A percentile compares a stretch with the other conserved stretches of the same genome.
Conservation (phyloP, 805 yeast genomes). For the Saturnispora silvae region DNA sequence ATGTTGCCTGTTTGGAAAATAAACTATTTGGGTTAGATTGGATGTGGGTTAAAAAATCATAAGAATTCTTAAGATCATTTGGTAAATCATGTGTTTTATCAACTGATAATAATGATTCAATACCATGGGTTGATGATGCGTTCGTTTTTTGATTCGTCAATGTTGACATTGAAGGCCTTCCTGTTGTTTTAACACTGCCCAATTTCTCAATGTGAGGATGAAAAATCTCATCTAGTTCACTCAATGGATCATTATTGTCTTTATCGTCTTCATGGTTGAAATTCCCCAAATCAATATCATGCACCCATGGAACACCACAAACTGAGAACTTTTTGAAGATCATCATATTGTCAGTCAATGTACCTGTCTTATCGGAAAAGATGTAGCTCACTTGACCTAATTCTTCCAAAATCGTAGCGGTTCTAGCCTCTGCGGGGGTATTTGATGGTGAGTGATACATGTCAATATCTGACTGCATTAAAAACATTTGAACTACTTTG, state of each 20-base stretch:
- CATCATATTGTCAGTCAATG: slow-evolving; percentile 92
- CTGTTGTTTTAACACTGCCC: slow-evolving; percentile 26
- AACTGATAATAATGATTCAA: slow-evolving; percentile 21
- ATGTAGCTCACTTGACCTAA: slow-evolving; percentile 93
- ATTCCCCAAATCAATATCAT: slow-evolving; percentile 34
- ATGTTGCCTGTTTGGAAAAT: slow-evolving; percentile 63
- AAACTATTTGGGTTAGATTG: slow-evolving; percentile 60
- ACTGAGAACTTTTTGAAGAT: slow-evolving; percentile 80
- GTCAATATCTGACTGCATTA: slow-evolving; percentile 85
- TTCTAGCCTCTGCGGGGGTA: slow-evolving; percentile 90
- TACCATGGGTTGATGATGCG: background rate
- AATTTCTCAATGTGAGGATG: slow-evolving; percentile 10
- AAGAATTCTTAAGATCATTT: slow-evolving; percentile 42
- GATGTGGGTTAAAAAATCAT: slow-evolving; percentile 56
- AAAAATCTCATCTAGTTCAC: slow-evolving; percentile 8
- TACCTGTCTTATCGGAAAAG: slow-evolving; percentile 95
- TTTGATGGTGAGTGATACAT: slow-evolving; percentile 80
- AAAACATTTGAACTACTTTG: slow-evolving; percentile 72
- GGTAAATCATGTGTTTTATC: slow-evolving; percentile 1
- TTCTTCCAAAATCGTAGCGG: slow-evolving; percentile 93
- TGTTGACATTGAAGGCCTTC: slow-evolving; percentile 52
- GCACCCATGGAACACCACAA: slow-evolving; percentile 84
- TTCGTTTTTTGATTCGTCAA: slow-evolving; percentile 13
- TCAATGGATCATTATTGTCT: slow-evolving; percentile 11
- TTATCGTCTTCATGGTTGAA: slow-evolving; percentile 27